Evolutionary conservation across 2,329 filamentous ascomycete genomes (phyloP).

Genomic region (Penicillium sumatraense): DNA sequence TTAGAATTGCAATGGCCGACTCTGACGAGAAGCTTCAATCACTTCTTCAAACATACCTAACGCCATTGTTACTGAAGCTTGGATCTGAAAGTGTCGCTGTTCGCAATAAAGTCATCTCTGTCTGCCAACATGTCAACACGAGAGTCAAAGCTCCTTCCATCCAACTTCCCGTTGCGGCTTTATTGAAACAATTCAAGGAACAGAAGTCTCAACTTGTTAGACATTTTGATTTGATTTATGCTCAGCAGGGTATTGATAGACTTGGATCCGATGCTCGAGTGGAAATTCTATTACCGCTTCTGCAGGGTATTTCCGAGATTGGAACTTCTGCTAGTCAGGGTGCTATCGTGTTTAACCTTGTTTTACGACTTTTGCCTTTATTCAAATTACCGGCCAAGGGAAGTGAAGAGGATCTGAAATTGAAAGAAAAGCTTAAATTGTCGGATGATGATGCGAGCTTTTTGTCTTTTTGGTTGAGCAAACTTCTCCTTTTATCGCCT

Average conservation of each 20-base stretch:
- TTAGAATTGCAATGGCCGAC: slow-evolving; percentile 80
- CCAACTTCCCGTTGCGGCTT: slow-evolving; percentile 78
- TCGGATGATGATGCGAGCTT: slow-evolving; percentile 73
- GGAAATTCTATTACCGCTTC: slow-evolving; percentile 71
- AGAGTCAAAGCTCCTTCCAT: slow-evolving; percentile 66
- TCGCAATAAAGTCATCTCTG: slow-evolving; percentile 74
- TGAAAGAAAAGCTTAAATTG: slow-evolving; percentile 71
- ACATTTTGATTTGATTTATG: slow-evolving; percentile 86
- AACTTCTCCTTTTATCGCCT: slow-evolving; percentile 72
- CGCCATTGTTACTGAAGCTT: slow-evolving; percentile 83
- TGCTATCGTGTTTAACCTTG: slow-evolving; percentile 77
- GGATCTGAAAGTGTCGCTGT: slow-evolving; percentile 79
- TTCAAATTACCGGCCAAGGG: slow-evolving; percentile 71
- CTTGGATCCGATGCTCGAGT: slow-evolving; percentile 67
- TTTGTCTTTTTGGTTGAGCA: slow-evolving; percentile 74
- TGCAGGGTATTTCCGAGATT: slow-evolving; percentile 68
- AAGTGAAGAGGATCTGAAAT: slow-evolving; percentile 73
- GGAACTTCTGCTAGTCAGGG: slow-evolving; percentile 59
- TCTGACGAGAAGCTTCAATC: slow-evolving; percentile 82
- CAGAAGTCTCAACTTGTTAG: slow-evolving; percentile 74
- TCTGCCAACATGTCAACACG: slow-evolving; percentile 74
- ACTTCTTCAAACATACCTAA: slow-evolving; percentile 76
- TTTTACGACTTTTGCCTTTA: slow-evolving; percentile 76
- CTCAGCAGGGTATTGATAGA: slow-evolving; percentile 78
- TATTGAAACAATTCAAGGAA: slow-evolving; percentile 89